phyloP scores from a whole-genome alignment of 2,329 filamentous ascomycete species.

The Fusarium cicatricum region DNA sequence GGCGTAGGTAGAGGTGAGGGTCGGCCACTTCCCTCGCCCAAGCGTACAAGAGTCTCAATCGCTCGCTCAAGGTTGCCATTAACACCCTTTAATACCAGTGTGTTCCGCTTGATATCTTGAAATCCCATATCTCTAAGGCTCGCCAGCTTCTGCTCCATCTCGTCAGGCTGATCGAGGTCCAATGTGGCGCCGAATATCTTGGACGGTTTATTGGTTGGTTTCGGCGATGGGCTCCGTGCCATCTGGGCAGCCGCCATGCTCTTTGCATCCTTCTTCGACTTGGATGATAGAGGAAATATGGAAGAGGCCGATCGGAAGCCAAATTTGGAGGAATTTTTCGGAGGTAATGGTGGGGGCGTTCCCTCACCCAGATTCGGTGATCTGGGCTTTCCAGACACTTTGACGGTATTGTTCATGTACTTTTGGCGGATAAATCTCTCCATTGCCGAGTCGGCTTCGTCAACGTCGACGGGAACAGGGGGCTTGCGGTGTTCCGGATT shows the following conservation, averaged over 20 bases:
- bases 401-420: constrained; percentile 71
- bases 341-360: constrained; percentile 66
- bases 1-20: constrained; percentile 47
- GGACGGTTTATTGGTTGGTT: constrained; percentile 69
- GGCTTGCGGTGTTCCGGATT: constrained; percentile 87
- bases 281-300: constrained; percentile 70
- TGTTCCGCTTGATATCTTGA: constrained; percentile 80
- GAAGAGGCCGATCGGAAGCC: constrained; percentile 69
- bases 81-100: constrained; percentile 80
- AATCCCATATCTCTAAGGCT: constrained; percentile 93
- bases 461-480: constrained; percentile 85
- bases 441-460: constrained; percentile 94
- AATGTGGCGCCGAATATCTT: constrained; percentile 75
- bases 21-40: constrained; percentile 73
- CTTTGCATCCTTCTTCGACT: constrained; percentile 63
- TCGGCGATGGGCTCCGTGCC: constrained; percentile 47
- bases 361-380: constrained; percentile 59
- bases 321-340: constrained; percentile 71
- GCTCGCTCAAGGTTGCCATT: constrained; percentile 87
- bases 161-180: constrained; percentile 60
- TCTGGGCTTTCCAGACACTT: constrained; percentile 49
- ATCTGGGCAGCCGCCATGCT: constrained; percentile 40
- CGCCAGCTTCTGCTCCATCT: constrained; percentile 78
- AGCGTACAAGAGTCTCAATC: constrained; percentile 81
- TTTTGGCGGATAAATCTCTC: constrained; percentile 95